Evolutionary conservation across 129 eudicot species (phyloP).

Genomic region (Tagetes patula): DNA sequence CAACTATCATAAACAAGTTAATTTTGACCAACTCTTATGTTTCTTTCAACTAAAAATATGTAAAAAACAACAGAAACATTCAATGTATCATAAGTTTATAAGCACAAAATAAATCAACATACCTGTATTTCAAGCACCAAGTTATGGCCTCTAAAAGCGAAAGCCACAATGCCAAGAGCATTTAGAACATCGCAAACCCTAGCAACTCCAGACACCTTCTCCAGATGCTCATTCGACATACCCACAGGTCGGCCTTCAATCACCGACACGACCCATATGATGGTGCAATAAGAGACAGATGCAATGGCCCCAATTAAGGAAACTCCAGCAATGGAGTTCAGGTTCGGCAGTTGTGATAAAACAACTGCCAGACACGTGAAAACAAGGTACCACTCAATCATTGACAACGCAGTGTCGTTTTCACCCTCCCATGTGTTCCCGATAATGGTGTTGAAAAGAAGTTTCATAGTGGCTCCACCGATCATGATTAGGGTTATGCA

Average conservation of each 20-base stretch:
- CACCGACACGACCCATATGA: constrained; percentile 49
- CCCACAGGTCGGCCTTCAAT: constrained; percentile 30
- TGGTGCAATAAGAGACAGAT: constrained; percentile 44
- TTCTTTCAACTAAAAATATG: background rate
- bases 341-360: constrained; percentile 49
- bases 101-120: constrained; percentile 4
- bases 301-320: constrained; percentile 50
- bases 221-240: constrained; percentile 23
- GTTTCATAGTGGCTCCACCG: constrained; percentile 52
- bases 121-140: constrained; percentile 66
- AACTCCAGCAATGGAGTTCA: constrained; percentile 54
- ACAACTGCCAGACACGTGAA: constrained; percentile 48
- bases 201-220: background rate
- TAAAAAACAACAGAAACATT: background rate
- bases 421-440: constrained; percentile 27
- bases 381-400: constrained; percentile 54
- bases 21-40: background rate
- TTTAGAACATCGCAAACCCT: constrained; percentile 42
- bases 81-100: background rate
- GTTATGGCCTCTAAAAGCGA: constrained; percentile 66
- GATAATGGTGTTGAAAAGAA: constrained; percentile 37
- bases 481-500: constrained; percentile 56
- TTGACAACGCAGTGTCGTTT: constrained; percentile 30
- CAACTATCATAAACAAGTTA: too few species aligned
- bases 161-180: constrained; percentile 59